Conservation (phyloP, 345 rosid species). For the Mercurialis annua region DNA sequence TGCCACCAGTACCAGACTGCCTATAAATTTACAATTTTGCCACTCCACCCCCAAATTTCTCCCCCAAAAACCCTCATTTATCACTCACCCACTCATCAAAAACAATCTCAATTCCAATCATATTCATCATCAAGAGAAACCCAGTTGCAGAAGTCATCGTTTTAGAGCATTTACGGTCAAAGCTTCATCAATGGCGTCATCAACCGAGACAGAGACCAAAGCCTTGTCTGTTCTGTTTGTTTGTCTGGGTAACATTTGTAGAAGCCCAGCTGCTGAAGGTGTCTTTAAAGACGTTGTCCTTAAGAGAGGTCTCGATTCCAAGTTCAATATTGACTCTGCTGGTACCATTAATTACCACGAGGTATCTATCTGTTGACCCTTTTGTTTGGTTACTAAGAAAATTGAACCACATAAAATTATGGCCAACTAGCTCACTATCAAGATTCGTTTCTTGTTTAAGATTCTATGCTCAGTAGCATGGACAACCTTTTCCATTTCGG, state of each 20-base stretch:
- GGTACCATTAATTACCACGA: constrained; percentile 88
- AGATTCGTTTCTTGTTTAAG: background rate
- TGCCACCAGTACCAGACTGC: constrained; percentile 9
- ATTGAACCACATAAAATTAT: background rate
- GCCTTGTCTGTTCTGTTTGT: constrained; percentile 86
- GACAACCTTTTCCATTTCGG: too few species aligned
- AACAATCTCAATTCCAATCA: constrained; percentile 10
- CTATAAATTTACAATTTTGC: constrained; percentile 54
- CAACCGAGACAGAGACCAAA: constrained; percentile 35
- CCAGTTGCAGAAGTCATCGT: constrained; percentile 13
- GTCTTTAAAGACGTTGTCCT: constrained; percentile 76
- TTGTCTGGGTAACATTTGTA: constrained; percentile 87
- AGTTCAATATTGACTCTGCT: constrained; percentile 84
- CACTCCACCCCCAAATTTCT: constrained; percentile 24
- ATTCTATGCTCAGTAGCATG: too few species aligned
- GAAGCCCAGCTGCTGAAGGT: constrained; percentile 98
- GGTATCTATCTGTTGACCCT: constrained; percentile 31
- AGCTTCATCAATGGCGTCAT: constrained; percentile 32
- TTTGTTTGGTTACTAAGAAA: constrained; percentile 11
- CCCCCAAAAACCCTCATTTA: constrained; percentile 16
- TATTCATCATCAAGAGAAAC: constrained; percentile 15
- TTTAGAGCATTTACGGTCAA: constrained; percentile 19
- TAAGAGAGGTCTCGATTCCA: constrained; percentile 62
- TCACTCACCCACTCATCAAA: constrained; percentile 21
- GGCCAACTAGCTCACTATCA: background rate